Base-by-base conservation (phyloP, 2,329 filamentous ascomycete genomes). In the Fusarium compactum region DNA sequence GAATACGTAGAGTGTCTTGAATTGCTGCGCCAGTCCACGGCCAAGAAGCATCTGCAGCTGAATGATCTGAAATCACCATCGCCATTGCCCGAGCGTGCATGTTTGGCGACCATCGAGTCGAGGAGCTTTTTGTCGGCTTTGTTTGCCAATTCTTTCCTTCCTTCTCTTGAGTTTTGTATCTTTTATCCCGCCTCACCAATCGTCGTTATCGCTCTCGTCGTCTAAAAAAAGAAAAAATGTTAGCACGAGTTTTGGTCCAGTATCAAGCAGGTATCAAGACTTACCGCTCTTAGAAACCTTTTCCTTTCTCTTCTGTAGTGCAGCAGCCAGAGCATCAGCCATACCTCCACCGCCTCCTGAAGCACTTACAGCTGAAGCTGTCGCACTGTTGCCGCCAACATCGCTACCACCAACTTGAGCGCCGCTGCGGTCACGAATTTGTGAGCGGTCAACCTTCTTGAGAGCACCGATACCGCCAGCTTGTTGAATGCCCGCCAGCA, bases 221-320 rank as follows among this genome's bases (percentile, higher is more conserved):
- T 95, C 92, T 94, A 71, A 34, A 68, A 24, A 7, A 24, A 56
- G 18, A 34, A n/a, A n/a, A n/a, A n/a, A 32, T 34, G 67, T 75
- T 59, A 63, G 67, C 40, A 59, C 5, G 32, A 6, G 16, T 32
- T 50, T 43, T 48, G 24, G 24, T 44, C 22, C 45, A 61, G 52
- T 40, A 20, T n/a, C 45, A 16, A 24, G 18, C 4, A 54, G 16
- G 10, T 45, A 11, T 7, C 43, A n/a, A 55, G 55, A 91, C 93
- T 89, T 89, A 98, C 95, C 95, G 85, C 93, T 97, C 79, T 93
- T 91, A 82, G 93, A 93, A 79, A 98, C 95, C 85, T 97, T 97
- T 81, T 94, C 90, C 85, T 98, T 98, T 80, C 95, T 87, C 82
- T 93, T 92, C 77, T 91, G 89, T 74, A 95, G 81, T 61, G 91